These are phyloP conservation scores for Dillenia suffruticosa DNA, from an alignment of 164 flowering plant genomes.

Conservation along the genomic window DNA sequence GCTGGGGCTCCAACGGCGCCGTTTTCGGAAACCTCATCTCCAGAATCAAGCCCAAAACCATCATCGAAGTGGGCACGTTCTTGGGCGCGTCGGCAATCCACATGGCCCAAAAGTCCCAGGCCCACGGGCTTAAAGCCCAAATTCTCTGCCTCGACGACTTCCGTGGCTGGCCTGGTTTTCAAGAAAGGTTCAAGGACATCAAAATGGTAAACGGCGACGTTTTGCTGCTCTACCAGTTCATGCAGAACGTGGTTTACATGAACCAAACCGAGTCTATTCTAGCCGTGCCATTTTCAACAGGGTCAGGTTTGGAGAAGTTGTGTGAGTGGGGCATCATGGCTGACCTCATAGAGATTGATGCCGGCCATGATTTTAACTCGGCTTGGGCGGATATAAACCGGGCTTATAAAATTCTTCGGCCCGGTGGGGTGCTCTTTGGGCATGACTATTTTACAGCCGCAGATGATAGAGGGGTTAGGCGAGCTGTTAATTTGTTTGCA, in stretches of 20 bases:
- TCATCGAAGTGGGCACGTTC: slow-evolving; percentile 70
- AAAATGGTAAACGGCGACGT: slow-evolving; percentile 57
- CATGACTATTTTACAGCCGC: slow-evolving; percentile 60
- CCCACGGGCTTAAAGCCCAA: slow-evolving; percentile 49
- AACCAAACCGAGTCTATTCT: slow-evolving; percentile 37
- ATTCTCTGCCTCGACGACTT: slow-evolving; percentile 78
- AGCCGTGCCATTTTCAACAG: slow-evolving; percentile 58
- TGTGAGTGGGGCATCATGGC: slow-evolving; percentile 71
- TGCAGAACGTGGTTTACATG: slow-evolving; percentile 47
- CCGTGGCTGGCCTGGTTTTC: slow-evolving; percentile 79
- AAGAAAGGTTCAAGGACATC: slow-evolving; percentile 32
- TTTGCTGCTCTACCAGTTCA: slow-evolving; percentile 52
- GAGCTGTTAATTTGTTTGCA: slow-evolving; percentile 71
- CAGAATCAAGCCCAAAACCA: slow-evolving; percentile 44
- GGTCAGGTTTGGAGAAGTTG: slow-evolving; percentile 40
- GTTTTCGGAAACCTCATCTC: slow-evolving; percentile 59
- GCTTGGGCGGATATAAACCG: slow-evolving; percentile 73
- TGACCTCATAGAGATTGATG: slow-evolving; percentile 70
- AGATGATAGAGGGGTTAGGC: slow-evolving; percentile 55
- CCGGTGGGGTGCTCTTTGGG: slow-evolving; percentile 77
- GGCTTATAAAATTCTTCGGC: slow-evolving; percentile 49
- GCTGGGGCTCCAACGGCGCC: slow-evolving; percentile 74
- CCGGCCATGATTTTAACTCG: slow-evolving; percentile 78
- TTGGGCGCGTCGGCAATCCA: slow-evolving; percentile 75
- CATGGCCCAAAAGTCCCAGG: slow-evolving; percentile 52